Percentiles rank a stretch among this genome's conserved stretches.
These are phyloP conservation scores for Trichoderma aggressivum DNA, from an alignment of 2,329 filamentous ascomycete genomes.

Conservation along the genomic window DNA sequence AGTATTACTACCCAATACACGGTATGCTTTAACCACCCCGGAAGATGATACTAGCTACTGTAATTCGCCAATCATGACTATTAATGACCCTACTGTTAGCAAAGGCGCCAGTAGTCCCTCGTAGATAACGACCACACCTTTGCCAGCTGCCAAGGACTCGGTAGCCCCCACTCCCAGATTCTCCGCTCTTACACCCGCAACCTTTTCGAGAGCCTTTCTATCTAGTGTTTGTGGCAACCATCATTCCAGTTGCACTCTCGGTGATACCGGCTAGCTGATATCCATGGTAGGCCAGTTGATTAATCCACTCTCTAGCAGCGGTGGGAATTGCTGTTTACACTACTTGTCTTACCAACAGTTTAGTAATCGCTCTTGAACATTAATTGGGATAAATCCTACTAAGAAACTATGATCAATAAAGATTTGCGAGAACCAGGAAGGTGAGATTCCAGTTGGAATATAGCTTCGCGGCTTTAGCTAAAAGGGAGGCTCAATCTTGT, in stretches of 20 bases:
- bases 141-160: background rate
- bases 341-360: background rate
- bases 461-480: background rate
- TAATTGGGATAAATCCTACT: background rate
- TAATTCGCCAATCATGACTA: background rate
- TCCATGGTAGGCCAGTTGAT: background rate
- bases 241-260: background rate
- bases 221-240: background rate
- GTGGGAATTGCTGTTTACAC: background rate
- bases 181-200: background rate
- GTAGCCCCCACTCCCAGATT: background rate
- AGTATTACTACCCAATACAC: background rate
- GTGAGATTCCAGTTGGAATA: background rate
- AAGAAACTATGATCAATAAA: background rate
- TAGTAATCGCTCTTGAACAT: background rate
- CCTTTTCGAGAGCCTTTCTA: background rate
- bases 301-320: background rate
- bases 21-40: too few relatives aligned
- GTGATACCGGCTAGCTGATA: background rate
- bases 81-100: background rate
- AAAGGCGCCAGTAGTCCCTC: background rate
- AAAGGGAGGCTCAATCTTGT: background rate
- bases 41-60: background rate
- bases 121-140: background rate
- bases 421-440: background rate